Percentiles rank a stretch among this genome's conserved stretches.
Conservation (phyloP, 306 rosid species). For the Macrotyloma uniflorum region DNA sequence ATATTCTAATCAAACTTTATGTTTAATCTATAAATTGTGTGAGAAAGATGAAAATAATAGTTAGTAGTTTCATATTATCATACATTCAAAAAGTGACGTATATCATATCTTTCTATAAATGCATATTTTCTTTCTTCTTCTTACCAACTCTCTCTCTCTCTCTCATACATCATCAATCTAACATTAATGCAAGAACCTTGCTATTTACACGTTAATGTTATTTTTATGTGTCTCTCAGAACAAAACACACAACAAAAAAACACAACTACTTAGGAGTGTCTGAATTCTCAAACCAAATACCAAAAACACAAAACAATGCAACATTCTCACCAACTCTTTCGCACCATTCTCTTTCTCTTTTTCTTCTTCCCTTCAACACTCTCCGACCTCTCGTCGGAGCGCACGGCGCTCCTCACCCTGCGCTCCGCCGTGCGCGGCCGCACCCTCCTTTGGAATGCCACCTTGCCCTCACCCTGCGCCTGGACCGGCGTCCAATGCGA, state of each 20-base stretch:
- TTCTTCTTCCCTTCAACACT: conserved; percentile 20
- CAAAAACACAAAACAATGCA: background rate
- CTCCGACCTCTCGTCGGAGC: conserved; percentile 52
- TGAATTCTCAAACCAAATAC: background rate
- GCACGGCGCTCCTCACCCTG: conserved; percentile 55
- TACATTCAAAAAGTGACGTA: too few relatives aligned
- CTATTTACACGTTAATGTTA: background rate
- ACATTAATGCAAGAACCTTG: background rate
- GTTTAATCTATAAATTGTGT: too few relatives aligned
- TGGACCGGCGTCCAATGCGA: conserved; percentile 62
- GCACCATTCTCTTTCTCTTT: background rate
- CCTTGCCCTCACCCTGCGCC: conserved; percentile 43
- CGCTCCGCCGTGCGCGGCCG: conserved; percentile 58
- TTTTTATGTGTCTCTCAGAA: background rate
- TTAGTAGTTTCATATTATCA: too few relatives aligned
- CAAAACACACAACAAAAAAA: background rate
- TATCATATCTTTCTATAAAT: too few relatives aligned
- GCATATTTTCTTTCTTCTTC: background rate
- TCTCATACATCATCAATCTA: background rate
- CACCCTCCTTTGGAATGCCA: conserved; percentile 44
- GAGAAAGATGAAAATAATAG: background rate
- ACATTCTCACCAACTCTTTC: background rate
- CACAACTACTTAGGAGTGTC: background rate
- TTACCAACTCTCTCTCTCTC: background rate
- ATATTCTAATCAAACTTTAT: too few relatives aligned